Base-by-base conservation (phyloP, 2,329 filamentous ascomycete genomes). In the Ceratocystis cacaofunesta region DNA sequence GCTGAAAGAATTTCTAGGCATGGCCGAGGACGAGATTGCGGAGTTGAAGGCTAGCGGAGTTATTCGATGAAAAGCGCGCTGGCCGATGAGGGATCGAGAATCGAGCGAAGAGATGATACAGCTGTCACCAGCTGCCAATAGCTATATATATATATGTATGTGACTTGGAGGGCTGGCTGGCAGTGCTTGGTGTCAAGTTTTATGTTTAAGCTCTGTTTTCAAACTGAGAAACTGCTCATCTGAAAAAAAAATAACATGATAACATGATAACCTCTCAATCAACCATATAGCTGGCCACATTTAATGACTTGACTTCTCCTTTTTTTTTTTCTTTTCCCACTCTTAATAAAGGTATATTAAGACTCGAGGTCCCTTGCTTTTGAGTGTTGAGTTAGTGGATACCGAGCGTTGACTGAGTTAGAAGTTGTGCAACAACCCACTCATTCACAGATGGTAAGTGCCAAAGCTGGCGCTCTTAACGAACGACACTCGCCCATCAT, bases 1-100 rank as follows among this genome's bases (percentile, higher is more conserved):
- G 4, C 74, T 96, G 66, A 73, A 74, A 22, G 80, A 82, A 28
- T 72, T 90, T 25, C 75, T 94, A 19, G 84, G 85, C 0, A 77
- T 89, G 69, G 78, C 75, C 17, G 75, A 79, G 60, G 75, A 74
- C 0, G 80, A 87, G 62, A 87, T 96, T 65, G 73, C 78, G 50
- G 75, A 74, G 8, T 74, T 95, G 69, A 88, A 80, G 71, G 76
- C 78, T 41, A 81, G 84, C 62, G 90, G 90, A 0, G 84, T 90
- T 1, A 78, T 95, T 12, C 75, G 78, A 60, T 84, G 43, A 25
- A 2, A 22, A 30, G 12, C 19, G 61, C 8, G 36, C 15, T 7
- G 41, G 1, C 7, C 63, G 36, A 41, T 12, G 28, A 55, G 28
- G 32, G n/a, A 25, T 30, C 17, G 46, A 17, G 19, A 19, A 48